Evolutionary conservation across 2,329 filamentous ascomycete genomes (phyloP), one percentile per base, ranked within the genome.

Genomic region (Canariomyces notabilis): DNA sequence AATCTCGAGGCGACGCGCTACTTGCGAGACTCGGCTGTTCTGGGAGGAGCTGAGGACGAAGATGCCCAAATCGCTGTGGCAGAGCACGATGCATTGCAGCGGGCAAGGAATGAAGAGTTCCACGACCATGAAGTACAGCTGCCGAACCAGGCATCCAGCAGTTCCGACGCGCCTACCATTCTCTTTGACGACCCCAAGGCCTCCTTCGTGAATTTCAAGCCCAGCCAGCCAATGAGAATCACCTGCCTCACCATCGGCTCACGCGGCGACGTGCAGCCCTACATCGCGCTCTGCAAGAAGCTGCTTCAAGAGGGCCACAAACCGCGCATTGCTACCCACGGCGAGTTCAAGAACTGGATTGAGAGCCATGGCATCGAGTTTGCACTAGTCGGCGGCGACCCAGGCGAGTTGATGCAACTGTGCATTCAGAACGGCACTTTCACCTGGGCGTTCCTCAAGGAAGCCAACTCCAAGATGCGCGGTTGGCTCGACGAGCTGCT

Each of bases 361-460:
- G 80, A 89, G 61, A 80, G 82, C n/a, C 89, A 97, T 61, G 93
- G 91, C 1, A 96, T 98, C 57, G 89, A 93, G 50, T 98, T 97
- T 64, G 82, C 81, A 4, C 82, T 85, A 6, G 85, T 98, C 0
- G 89, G 85, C 51, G 93, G 93, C 23, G 89, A 98, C 60, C 93
- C 93, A 1, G 88, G 82, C 23, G 91, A 97, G 66, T 76, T 98
- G 37, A 97, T 98, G 91, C 80, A 85, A 1, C 82, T 98, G 33
- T 98, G 93, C 61, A 91, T 97, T 39, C 89, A 97, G 62, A 89
- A 97, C 61, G 93, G 93, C 59, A 97, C 95, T 69, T 98, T 98
- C 61, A 97, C 93, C 0, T 86, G 86, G 58, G 83, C 87, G 1
- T 98, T 98, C 65, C 71, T 98, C 45, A 83, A 80, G 49, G 90